Percentiles rank a stretch among this genome's conserved stretches.
phyloP scores from a whole-genome alignment of 106 monocot genomes.

The Allium fistulosum region DNA sequence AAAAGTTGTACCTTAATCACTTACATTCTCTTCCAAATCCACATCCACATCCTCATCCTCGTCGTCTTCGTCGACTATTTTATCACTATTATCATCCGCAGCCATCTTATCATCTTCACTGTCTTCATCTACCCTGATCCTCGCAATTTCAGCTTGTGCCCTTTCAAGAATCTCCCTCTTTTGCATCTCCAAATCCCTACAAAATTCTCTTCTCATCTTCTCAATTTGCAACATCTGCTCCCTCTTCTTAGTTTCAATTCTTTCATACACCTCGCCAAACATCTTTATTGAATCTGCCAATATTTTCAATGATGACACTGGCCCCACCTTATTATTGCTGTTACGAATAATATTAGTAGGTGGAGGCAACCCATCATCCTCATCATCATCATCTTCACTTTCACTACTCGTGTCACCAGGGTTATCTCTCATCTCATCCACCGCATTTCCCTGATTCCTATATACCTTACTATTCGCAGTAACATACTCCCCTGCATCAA shows the following conservation, averaged over 20 bases:
- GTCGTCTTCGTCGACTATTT: slow-evolving; percentile 9
- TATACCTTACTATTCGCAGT: slow-evolving; percentile 32
- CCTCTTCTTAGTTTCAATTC: slow-evolving; percentile 71
- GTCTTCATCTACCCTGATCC: slow-evolving; percentile 40
- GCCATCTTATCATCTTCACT: slow-evolving; percentile 29
- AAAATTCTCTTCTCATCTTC: slow-evolving; percentile 82
- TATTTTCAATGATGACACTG: slow-evolving; percentile 42
- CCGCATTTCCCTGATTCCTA: slow-evolving; percentile 22
- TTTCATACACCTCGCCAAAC: slow-evolving; percentile 80
- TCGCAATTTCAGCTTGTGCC: slow-evolving; percentile 66
- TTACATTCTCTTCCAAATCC: background rate
- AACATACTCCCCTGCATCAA: slow-evolving; percentile 60
- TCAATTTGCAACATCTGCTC: slow-evolving; percentile 73
- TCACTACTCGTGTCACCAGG: slow-evolving; percentile 40
- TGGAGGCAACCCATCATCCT: slow-evolving; percentile 58
- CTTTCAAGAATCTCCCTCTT: slow-evolving; percentile 78
- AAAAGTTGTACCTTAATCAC: too few species aligned
- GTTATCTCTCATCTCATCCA: slow-evolving; percentile 51
- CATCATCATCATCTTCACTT: slow-evolving; percentile 33
- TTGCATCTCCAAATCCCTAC: slow-evolving; percentile 70
- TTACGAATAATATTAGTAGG: background rate
- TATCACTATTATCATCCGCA: slow-evolving; percentile 9
- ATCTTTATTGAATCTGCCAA: slow-evolving; percentile 69
- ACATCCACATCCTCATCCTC: slow-evolving; percentile 39
- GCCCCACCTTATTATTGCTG: background rate